Evolutionary conservation across 306 rosid species (phyloP), one percentile per base, ranked within the genome.

Genomic region (Cercis canadensis): DNA sequence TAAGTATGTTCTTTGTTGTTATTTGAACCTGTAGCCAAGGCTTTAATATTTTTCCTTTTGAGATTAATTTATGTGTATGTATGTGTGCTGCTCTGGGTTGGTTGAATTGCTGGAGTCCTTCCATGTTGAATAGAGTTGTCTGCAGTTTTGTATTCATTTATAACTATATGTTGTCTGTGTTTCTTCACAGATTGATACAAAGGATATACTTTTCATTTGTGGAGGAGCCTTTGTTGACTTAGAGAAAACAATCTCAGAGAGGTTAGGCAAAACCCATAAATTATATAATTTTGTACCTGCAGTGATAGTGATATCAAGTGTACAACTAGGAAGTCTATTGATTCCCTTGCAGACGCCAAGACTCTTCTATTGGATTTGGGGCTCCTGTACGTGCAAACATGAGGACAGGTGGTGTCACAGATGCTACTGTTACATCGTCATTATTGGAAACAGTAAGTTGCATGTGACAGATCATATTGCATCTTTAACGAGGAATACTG

Each of bases 231-330:
- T 94, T 82, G 43, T 87, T 63, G 99, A 95, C 87, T 83, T 94
- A 16, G 99, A 95, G 89, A 95, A 95, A 82, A 95, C 99, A 11
- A 86, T 95, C 85, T 95, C 99, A 36, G 99, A 95, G 83, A 95
- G 99, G 99, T 95, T 76, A 54, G 67, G 46, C 45, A 64, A 45
- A 76, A 63, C 51, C 70, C 65, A 69, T n/a, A 72, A 75, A 63
- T 49, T 58, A 32, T 29, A 11, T 43, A 6, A 9, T 21, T 47
- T 64, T 40, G 71, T 51, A 53, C 24, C 14, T 21, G 16, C 17
- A 18, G 19, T 72, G 53, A 39, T 65, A 19, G 24, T 46, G 43
- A 44, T 36, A 18, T 70, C 60, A 70, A 50, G 19, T 33, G 33
- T 17, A 46, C 44, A 49, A 59, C 69, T 74, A 40, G 40, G 39